Base-by-base conservation (phyloP, 2,329 filamentous ascomycete species). In the Penicillium brevicompactum region DNA sequence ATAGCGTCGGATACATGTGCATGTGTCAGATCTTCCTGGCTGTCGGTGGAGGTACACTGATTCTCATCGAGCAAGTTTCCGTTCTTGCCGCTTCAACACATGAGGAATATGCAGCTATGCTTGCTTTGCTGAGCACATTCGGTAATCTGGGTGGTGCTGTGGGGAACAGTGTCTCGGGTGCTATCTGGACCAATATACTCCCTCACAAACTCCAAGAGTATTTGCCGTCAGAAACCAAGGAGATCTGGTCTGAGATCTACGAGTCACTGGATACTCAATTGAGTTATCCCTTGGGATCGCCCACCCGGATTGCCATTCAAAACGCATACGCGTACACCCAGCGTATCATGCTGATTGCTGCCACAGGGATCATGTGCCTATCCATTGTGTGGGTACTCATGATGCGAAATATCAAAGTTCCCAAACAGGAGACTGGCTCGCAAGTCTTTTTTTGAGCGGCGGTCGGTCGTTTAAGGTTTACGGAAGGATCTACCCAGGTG, bases 141-240 rank as follows among this genome's bases (percentile, higher is more conserved):
- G 76, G 78, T 37, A 80, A 76, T 49, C 74, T 87, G 7, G 85
- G 84, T 18, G 78, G 75, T 10, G 80, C 82, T 0, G 70, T 85
- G 8, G 84, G 84, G 1, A 75, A 71, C 7, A 79, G 83, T 10
- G 78, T 88, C 42, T 78, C 84, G 1, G 78, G 77, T 0, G 84
- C 84, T 21, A 85, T 88, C 61, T 88, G 84, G 84, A 83, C 80
- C 0, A 78, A 80, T 53, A 80, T 81, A 0, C 82, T 87, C 67
- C 77, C 76, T 4, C 66, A 70, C 4, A 75, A 76, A 0, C 73
- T 87, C 6, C 58, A 56, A 16, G 65, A 70, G 43, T 72, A 79
- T 50, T 71, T 85, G 0, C 82, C 83, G 10, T 45, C 40, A 0
- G 57, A 59, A 5, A 49, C 49, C 9, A 48, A 56, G 42, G 53